Conservation (phyloP, 169 alveolate species). For the Plasmodium vinckei region DNA sequence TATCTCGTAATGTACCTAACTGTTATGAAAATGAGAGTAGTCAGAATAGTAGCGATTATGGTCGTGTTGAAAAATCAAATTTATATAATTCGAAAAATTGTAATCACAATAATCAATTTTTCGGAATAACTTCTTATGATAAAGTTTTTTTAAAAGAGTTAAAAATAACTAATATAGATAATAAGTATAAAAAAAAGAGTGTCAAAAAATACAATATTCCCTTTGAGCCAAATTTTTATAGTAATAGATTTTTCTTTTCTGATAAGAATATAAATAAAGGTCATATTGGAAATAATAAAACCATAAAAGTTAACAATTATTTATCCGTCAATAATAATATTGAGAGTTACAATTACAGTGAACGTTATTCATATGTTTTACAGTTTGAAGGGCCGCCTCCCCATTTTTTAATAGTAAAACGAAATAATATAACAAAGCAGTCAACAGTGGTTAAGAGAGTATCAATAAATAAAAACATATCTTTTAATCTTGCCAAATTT, state of each 20-base stretch:
- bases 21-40: conserved; percentile 25
- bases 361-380: conserved; percentile 25
- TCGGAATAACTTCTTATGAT: conserved; percentile 30
- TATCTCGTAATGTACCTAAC: conserved; percentile 40
- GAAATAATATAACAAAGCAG: conserved; percentile 25
- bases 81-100: conserved; percentile 9
- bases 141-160: conserved; percentile 46
- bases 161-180: conserved; percentile 38
- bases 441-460: conserved; percentile 34
- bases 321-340: conserved; percentile 38
- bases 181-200: conserved; percentile 16
- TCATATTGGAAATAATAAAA: conserved; percentile 11
- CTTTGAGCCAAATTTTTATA: conserved; percentile 73
- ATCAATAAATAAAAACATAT: conserved; percentile 60
- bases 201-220: conserved; percentile 59
- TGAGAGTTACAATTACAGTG: background rate
- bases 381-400: conserved; percentile 77
- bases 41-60: conserved; percentile 4
- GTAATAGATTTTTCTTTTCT: conserved; percentile 53
- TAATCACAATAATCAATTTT: conserved; percentile 16
- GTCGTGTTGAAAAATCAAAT: conserved; percentile 5
- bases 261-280: conserved; percentile 49
- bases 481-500: conserved; percentile 56
- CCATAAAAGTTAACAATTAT: conserved; percentile 16
- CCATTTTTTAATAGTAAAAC: conserved; percentile 48